Percentiles rank a stretch among this genome's conserved stretches.
phyloP scores from a whole-genome alignment of 257 asterid genomes.

The Verbascum thapsus region DNA sequence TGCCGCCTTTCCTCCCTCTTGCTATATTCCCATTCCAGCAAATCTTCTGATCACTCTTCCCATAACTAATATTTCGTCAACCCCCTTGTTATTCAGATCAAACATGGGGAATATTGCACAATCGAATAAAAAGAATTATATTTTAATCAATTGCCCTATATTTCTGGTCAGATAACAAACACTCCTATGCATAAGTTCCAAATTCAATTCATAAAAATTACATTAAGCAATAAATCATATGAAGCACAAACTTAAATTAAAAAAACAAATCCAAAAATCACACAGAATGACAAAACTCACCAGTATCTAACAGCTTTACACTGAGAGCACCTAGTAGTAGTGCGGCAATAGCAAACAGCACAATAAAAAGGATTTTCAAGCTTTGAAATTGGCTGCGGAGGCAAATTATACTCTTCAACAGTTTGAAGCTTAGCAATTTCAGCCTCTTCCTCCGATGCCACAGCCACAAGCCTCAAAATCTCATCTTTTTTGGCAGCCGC shows the following conservation, averaged over 20 bases:
- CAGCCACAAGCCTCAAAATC: constrained; percentile 52
- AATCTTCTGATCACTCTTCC: too few relatives aligned
- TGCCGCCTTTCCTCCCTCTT: too few relatives aligned
- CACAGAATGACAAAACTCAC: constrained; percentile 50
- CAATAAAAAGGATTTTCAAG: constrained; percentile 40
- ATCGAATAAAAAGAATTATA: too few relatives aligned
- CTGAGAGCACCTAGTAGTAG: constrained; percentile 60
- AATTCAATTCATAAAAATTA: too few relatives aligned
- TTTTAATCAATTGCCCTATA: too few relatives aligned
- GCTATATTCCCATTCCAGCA: too few relatives aligned
- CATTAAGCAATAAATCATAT: background rate
- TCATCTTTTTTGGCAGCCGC: constrained; percentile 57
- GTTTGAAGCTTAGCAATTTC: constrained; percentile 41
- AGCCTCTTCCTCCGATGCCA: constrained; percentile 46
- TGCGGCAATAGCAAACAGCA: constrained; percentile 52
- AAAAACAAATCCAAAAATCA: background rate
- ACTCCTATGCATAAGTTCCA: too few relatives aligned
- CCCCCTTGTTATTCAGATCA: too few relatives aligned
- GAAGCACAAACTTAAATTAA: constrained; percentile 5
- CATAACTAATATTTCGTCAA: too few relatives aligned
- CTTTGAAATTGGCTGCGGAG: constrained; percentile 33
- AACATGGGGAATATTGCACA: too few relatives aligned
- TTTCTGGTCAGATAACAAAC: too few relatives aligned
- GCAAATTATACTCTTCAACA: constrained; percentile 35
- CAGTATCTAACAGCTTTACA: constrained; percentile 64